Percentiles rank a stretch among this genome's conserved stretches.
These are phyloP conservation scores for Alternaria solani DNA, from an alignment of 2,329 filamentous ascomycete species.

Conservation along the genomic window DNA sequence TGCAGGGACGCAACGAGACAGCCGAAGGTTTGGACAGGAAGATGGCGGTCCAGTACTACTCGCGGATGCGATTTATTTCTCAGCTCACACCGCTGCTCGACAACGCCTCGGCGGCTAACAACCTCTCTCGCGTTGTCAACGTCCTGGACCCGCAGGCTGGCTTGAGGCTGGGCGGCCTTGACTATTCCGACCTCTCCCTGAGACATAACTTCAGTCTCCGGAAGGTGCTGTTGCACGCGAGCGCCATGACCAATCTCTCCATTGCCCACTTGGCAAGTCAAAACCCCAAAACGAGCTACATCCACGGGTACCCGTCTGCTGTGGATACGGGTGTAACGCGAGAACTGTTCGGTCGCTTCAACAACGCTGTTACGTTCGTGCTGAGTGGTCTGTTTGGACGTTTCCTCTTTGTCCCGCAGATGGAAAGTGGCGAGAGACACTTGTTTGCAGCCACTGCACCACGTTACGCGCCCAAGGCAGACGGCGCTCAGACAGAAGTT, in stretches of 20 bases:
- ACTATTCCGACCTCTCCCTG: conserved; percentile 39
- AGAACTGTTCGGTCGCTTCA: conserved; percentile 17
- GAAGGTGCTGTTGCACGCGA: conserved; percentile 34
- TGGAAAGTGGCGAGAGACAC: conserved; percentile 47
- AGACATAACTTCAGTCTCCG: conserved; percentile 36
- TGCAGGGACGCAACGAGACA: conserved; percentile 51
- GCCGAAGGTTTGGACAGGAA: conserved; percentile 49
- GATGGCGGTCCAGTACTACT: conserved; percentile 45
- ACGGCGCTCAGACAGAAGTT: conserved; percentile 15
- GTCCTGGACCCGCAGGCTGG: conserved; percentile 39
- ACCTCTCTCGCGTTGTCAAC: conserved; percentile 42
- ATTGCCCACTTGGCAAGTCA: conserved; percentile 32
- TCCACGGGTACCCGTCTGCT: conserved; percentile 38
- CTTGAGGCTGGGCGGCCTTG: conserved; percentile 15
- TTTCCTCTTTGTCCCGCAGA: conserved; percentile 29
- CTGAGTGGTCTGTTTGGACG: conserved; percentile 19
- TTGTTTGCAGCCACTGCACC: conserved; percentile 41
- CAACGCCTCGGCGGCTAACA: conserved; percentile 24
- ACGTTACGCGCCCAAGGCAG: conserved; percentile 29
- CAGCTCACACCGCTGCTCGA: conserved; percentile 51
- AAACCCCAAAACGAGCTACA: conserved; percentile 33
- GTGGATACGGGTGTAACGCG: conserved; percentile 34
- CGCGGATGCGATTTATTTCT: conserved; percentile 50
- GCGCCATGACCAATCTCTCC: conserved; percentile 38
- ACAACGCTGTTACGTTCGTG: conserved; percentile 8